Conservation (phyloP, 75 land plant species). For the Pinus taeda region DNA sequence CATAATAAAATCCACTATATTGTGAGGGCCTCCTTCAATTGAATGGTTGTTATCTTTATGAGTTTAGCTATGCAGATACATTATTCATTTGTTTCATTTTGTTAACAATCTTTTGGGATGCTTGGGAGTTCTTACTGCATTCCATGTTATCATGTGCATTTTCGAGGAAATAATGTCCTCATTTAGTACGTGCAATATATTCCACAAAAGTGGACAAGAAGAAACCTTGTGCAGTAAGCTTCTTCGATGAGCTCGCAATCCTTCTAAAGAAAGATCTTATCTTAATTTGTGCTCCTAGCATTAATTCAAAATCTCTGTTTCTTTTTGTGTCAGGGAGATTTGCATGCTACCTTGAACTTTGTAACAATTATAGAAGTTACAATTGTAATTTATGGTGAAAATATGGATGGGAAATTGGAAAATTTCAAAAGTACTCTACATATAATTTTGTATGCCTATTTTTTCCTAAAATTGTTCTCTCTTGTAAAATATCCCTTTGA, state of each 20-base stretch:
- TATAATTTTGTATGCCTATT: neutral
- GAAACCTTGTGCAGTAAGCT: slow-evolving; percentile 72
- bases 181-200: slow-evolving; percentile 91
- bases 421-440: slow-evolving; percentile 72
- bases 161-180: slow-evolving; percentile 89
- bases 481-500: neutral
- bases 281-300: no score
- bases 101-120: neutral
- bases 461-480: neutral
- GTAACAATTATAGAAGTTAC: slow-evolving; percentile 86
- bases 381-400: slow-evolving; percentile 80
- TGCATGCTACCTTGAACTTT: slow-evolving; percentile 87
- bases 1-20: slow-evolving; percentile 85
- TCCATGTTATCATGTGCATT: neutral
- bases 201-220: slow-evolving; percentile 81
- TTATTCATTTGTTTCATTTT: neutral
- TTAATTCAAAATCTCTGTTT: neutral
- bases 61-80: neutral
- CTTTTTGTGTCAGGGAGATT: slow-evolving; percentile 71
- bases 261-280: no score
- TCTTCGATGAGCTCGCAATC: slow-evolving; percentile 81
- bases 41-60: neutral
- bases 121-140: neutral
- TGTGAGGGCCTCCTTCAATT: slow-evolving; percentile 45
- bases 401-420: slow-evolving; percentile 96